Evolutionary conservation across 805 yeast species (phyloP).

Genomic region (Crinitomyces ghanaensis): DNA sequence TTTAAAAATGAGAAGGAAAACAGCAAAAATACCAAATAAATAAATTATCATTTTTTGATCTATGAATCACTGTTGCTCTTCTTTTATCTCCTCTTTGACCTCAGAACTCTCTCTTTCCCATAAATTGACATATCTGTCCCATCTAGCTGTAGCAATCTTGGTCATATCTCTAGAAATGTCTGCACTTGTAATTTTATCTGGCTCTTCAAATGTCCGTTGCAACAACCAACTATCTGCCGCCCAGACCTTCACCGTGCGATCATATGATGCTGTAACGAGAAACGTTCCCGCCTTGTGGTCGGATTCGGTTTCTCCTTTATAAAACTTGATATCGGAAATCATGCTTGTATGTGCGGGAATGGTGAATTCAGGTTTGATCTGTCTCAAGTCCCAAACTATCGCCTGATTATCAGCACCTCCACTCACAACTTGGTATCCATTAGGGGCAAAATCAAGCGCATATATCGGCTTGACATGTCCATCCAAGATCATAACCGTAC

Average conservation of each 20-base stretch:
- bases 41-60: too few species aligned
- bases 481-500: slow-evolving; percentile 41
- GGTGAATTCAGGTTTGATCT: slow-evolving; percentile 30
- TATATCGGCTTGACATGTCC: slow-evolving; percentile 69
- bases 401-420: slow-evolving; percentile 77
- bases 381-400: slow-evolving; percentile 79
- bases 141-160: slow-evolving; percentile 53
- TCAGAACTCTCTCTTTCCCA: too few species aligned
- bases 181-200: slow-evolving; percentile 62
- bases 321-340: slow-evolving; percentile 54
- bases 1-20: too few species aligned
- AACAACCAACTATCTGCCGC: slow-evolving; percentile 61
- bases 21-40: too few species aligned
- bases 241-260: slow-evolving; percentile 52
- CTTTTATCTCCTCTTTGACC: too few species aligned
- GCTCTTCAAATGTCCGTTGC: slow-evolving; percentile 40
- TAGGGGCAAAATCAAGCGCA: slow-evolving; percentile 59
- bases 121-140: slow-evolving; percentile 71
- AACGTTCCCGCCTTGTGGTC: slow-evolving; percentile 32
- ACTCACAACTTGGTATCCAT: slow-evolving; percentile 66
- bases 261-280: slow-evolving; percentile 58
- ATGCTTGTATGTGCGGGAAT: slow-evolving; percentile 69
- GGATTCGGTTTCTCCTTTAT: slow-evolving; percentile 19
- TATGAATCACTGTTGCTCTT: too few species aligned
- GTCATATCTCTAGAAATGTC: slow-evolving; percentile 40